These are phyloP conservation scores for Staphylotrichum tortipilum DNA, from an alignment of 495 filamentous ascomycete genomes.

Conservation along the genomic window DNA sequence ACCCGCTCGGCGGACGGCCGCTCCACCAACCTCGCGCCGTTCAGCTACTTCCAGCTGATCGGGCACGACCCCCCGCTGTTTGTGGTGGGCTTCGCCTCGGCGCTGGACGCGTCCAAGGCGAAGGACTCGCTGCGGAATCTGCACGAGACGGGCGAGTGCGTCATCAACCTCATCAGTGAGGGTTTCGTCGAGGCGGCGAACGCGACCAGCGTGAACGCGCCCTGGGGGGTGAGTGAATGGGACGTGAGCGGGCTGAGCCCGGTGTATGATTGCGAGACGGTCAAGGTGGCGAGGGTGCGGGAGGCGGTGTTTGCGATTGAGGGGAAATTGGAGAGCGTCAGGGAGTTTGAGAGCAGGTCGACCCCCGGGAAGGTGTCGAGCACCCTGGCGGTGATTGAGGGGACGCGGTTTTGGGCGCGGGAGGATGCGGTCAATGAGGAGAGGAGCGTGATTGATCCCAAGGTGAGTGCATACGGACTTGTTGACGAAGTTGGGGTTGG, in stretches of 20 bases:
- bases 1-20: constrained; percentile 40
- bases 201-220: constrained; percentile 64
- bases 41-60: constrained; percentile 75
- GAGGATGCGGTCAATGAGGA: constrained; percentile 83
- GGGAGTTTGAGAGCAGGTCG: constrained; percentile 65
- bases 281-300: constrained; percentile 63
- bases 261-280: constrained; percentile 49
- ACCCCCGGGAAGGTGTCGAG: constrained; percentile 64
- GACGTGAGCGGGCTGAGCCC: constrained; percentile 66
- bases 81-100: constrained; percentile 60
- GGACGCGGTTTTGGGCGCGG: constrained; percentile 76
- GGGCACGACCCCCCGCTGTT: constrained; percentile 89
- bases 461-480: constrained; percentile 21
- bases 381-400: constrained; percentile 72
- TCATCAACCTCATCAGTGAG: constrained; percentile 82
- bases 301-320: constrained; percentile 81
- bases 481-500: too few species aligned
- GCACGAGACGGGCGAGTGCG: constrained; percentile 59
- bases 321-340: constrained; percentile 59
- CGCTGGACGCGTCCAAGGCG: constrained; percentile 36
- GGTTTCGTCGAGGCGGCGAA: constrained; percentile 86
- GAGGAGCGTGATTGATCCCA: constrained; percentile 60
- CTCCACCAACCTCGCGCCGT: constrained; percentile 68
- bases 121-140: constrained; percentile 80
- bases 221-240: constrained; percentile 77